Evolutionary conservation across 805 yeast genomes (phyloP).

Genomic region (Ogataea methanolica): DNA sequence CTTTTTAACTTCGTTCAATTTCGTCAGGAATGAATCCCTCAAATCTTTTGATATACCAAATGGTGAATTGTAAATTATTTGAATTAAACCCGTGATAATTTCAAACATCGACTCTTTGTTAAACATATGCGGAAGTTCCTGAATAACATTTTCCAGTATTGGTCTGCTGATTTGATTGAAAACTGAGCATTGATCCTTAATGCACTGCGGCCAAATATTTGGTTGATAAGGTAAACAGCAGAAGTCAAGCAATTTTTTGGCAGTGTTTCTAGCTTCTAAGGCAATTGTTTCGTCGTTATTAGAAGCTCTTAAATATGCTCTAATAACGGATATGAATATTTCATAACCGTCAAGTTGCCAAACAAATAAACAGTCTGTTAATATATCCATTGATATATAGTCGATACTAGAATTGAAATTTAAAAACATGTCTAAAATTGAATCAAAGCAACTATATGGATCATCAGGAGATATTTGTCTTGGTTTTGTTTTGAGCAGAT

Average conservation of each 20-base stretch:
- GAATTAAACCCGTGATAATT: slow-evolving; percentile 4
- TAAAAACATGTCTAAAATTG: slow-evolving; percentile 9
- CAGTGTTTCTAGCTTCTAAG: slow-evolving; percentile 8
- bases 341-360: slow-evolving; percentile 24
- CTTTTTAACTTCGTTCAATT: slow-evolving; percentile 2
- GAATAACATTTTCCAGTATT: slow-evolving; percentile 7
- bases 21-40: slow-evolving; percentile 1
- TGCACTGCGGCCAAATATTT: slow-evolving; percentile 12
- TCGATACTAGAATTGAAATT: slow-evolving; percentile 3
- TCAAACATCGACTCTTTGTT: slow-evolving; percentile 4
- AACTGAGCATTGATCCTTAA: slow-evolving; percentile 4
- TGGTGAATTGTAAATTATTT: slow-evolving; percentile 9
- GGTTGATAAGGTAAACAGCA: slow-evolving; percentile 13
- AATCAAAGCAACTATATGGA: slow-evolving; percentile 12
- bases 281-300: not conserved
- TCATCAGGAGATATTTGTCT: slow-evolving; percentile 11
- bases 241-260: slow-evolving; percentile 9
- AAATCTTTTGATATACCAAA: slow-evolving; percentile 11
- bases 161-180: slow-evolving; percentile 9
- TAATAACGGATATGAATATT: slow-evolving; percentile 10
- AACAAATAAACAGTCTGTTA: slow-evolving; percentile 17
- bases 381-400: slow-evolving; percentile 4
- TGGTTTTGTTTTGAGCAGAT: slow-evolving; percentile 1
- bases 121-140: slow-evolving; percentile 7
- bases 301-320: slow-evolving; percentile 6